Evolutionary conservation across 768 basidiomycete genomes (phyloP), one percentile per base, ranked within the genome.

Genomic region (Trametopsis cervina): DNA sequence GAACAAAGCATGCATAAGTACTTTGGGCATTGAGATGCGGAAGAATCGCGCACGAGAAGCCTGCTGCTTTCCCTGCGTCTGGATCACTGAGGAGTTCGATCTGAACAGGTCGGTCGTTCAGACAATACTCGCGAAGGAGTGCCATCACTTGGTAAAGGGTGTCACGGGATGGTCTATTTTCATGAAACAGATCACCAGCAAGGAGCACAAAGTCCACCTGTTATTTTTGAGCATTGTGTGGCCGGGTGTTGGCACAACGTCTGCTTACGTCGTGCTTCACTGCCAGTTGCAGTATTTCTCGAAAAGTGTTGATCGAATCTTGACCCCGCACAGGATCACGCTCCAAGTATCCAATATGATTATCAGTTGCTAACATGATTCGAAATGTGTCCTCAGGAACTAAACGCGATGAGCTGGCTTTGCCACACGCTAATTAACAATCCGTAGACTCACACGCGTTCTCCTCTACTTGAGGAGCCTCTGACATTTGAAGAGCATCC

Each of bases 141-240:
- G 90, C 89, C 58, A 90, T 89, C 1, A 85, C 86, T 61, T 89
- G 82, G 66, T 94, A 95, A 24, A 98, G 66, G 54, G 87, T 87
- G 44, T 91, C 89, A 54, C 95, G 71, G 23, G 89, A 89, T 0
- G 96, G 96, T 52, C 92, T 81, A 65, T 98, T 99, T 60, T 99
- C 96, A 64, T 99, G 96, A 61, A 99, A 99, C 3, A 99, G 71
- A 63, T 99, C 96, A 6, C 96, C 96, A 12, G 86, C 95, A 5
- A 98, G 80, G 7, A 99, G 78, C 38, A 99, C 76, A 62, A 98
- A 90, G 68, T 99, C 96, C 46, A 97, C 95, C 91, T 95, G 51
- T 11, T 10, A 35, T n/a, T n/a, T n/a, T n/a, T n/a, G n/a, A 47
- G 27, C 47, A 38, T 36, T 33, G 46, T 40, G 26, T 42, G 29